Evolutionary conservation across 2,329 filamentous ascomycete species (phyloP), one percentile per base, ranked within the genome.

Genomic region (Aspergillus pseudoglaucus): DNA sequence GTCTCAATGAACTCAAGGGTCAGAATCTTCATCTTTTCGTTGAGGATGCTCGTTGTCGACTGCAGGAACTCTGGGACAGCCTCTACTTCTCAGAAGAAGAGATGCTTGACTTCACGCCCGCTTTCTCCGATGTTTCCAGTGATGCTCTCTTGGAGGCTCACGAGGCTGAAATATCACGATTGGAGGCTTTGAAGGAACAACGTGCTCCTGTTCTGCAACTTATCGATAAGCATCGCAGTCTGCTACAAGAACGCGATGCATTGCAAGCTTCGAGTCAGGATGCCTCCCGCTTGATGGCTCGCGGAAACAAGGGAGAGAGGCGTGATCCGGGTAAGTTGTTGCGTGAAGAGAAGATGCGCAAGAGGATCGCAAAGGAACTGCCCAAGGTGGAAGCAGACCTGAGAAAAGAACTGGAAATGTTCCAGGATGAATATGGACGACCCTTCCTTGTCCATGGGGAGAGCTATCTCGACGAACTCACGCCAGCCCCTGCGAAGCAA

Each of bases 261-360:
- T 80, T 98, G 9, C 81, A 84, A n/a, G 81, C 87, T 39, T 95
- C 91, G 2, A 95, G 89, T 59, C 90, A 96, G 64, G 94, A 98
- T 67, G 90, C 93, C 12, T 96, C 91, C 6, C 85, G 93, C 40
- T 76, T 98, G 25, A 90, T 97, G 85, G 82, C 84, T 59, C 89
- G 91, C 51, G 90, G 90, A 2, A 85, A 89, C 57, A 95, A 95
- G 72, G 91, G 91, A 47, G 91, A 97, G 73, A 88, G 85, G 69
- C 87, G 94, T 53, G 93, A 98, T 63, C 93, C 93, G 2, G 91
- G 90, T 44, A 93, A 95, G 71, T 78, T 98, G 14, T 76, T 98
- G 45, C 81, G 93, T 25, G 93, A 98, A 65, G 93, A 98, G 73
- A 98, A 97, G 79, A 95, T 95, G 88, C 84, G 93, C 51, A 98